Conservation (phyloP, 2,329 filamentous ascomycete species). For the Neocatenulostroma microsporum region DNA sequence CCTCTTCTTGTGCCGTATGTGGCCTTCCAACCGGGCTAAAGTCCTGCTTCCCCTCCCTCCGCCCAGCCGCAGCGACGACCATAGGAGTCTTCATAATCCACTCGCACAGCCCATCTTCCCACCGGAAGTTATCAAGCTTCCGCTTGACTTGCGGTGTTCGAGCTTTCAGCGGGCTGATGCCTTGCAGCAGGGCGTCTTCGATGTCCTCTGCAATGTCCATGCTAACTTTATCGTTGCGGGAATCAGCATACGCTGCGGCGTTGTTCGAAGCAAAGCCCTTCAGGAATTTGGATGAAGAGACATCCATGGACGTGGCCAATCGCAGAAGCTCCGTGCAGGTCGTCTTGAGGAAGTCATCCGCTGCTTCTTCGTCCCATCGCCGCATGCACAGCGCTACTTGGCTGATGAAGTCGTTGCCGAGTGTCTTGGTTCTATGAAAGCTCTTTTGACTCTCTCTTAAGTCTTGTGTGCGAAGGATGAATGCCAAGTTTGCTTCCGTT, state of each 20-base stretch:
- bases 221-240: slow-evolving; percentile 4
- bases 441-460: too few relatives aligned
- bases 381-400: slow-evolving; percentile 2
- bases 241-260: slow-evolving; percentile 7
- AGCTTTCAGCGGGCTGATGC: not conserved
- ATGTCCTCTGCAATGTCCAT: slow-evolving; percentile 5
- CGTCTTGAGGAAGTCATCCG: not conserved
- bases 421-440: too few relatives aligned
- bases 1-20: too few relatives aligned
- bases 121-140: slow-evolving; percentile 17
- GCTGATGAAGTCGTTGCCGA: too few relatives aligned
- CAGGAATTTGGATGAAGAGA: too few relatives aligned
- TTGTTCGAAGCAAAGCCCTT: slow-evolving; percentile 9
- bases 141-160: too few relatives aligned
- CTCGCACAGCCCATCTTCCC: slow-evolving; percentile 41
- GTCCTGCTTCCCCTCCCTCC: too few relatives aligned
- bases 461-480: too few relatives aligned
- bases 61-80: too few relatives aligned
- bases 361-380: slow-evolving; percentile 1
- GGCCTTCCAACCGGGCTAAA: too few relatives aligned
- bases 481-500: too few relatives aligned
- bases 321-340: not conserved
- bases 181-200: slow-evolving; percentile 6
- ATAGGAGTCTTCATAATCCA: slow-evolving; percentile 39
- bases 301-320: too few relatives aligned